Evolutionary conservation across 805 yeast species (phyloP).

Genomic region (Candida argentea): DNA sequence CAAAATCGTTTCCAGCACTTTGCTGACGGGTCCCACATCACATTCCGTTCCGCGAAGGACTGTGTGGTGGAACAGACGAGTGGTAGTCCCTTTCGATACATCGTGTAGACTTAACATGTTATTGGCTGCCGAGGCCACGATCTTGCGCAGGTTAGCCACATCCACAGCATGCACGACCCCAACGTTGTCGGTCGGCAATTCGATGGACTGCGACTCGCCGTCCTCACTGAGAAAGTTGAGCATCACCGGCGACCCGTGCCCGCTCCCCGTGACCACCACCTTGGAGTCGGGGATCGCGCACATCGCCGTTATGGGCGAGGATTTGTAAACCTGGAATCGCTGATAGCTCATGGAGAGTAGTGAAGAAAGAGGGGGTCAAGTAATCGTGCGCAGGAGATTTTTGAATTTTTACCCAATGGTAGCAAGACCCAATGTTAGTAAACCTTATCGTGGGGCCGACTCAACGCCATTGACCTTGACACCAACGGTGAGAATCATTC

Average conservation of each 20-base stretch:
- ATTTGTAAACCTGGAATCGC: slow-evolving; percentile 5
- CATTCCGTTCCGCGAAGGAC: slow-evolving; percentile 2
- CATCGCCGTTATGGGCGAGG: slow-evolving; percentile 11
- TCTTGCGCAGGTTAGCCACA: slow-evolving; percentile 4
- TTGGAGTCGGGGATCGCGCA: slow-evolving; percentile 7
- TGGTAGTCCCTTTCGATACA: slow-evolving; percentile 7
- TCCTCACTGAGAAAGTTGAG: slow-evolving; percentile 9
- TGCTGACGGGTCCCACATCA: background rate
- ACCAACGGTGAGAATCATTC: too few species aligned
- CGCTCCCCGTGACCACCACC: slow-evolving; percentile 14
- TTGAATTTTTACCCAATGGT: too few species aligned
- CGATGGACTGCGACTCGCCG: background rate
- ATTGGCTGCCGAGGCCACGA: slow-evolving; percentile 8
- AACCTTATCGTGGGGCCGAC: too few species aligned
- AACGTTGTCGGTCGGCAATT: too few species aligned
- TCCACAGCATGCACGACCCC: background rate
- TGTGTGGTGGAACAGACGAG: slow-evolving; percentile 2
- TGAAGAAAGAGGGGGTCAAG: too few species aligned
- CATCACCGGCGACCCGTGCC: slow-evolving; percentile 10
- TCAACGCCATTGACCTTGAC: too few species aligned
- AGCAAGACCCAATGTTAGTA: too few species aligned
- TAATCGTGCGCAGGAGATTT: too few species aligned
- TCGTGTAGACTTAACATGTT: slow-evolving; percentile 14
- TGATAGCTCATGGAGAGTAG: slow-evolving; percentile 2
- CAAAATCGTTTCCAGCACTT: slow-evolving; percentile 9